Base-by-base conservation (phyloP, 192 early-diverging fungal genomes). In the Linnemannia exigua region DNA sequence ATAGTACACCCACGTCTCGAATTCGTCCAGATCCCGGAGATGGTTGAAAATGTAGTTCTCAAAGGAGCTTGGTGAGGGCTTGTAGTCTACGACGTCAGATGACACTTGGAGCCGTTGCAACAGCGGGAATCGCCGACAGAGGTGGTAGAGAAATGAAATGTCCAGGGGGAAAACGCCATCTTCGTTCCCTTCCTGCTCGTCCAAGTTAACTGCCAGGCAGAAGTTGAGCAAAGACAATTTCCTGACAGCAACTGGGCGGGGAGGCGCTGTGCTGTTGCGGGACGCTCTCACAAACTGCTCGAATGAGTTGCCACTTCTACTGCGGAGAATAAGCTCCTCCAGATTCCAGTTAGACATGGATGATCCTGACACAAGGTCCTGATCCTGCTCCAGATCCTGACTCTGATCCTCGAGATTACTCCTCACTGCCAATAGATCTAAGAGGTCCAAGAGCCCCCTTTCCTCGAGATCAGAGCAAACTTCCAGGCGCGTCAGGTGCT, bases 91-190 rank as follows among this genome's bases (percentile, higher is more conserved):
- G 6, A 66, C 19, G 38, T 67, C 44, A 63, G 33, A 52, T 19
- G 67, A 36, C 35, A 70, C 12, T 16, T 50, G 25, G 17, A 77
- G 67, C 16, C 41, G 46, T n/a, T 77, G 33, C 0, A 77, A 46
- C 19, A 77, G 22, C 36, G 76, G 76, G 37, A 67, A 77, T 44
- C 31, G 25, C 37, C 35, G 50, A 25, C 35, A 63, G 22, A 75
- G 73, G 1, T 75, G 17, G 3, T 35, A 35, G 54, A 75, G 36
- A 58, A 75, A 15, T 20, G 44, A 72, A 37, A 6, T 3, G 20
- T 63, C 28, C 25, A 63, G 0, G 1, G 9, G 58, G 1, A 31
- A 2, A n/a, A 11, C 6, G 12, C 9, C 25, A 63, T 63, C 14
- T 1, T 25, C 58, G 12, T 15, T 25, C 7, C 14, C 12, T 25